Percentiles rank a stretch among this genome's conserved stretches.
Conservation (phyloP, 768 basidiomycete genomes). For the Dictyophora rubrovolvata region DNA sequence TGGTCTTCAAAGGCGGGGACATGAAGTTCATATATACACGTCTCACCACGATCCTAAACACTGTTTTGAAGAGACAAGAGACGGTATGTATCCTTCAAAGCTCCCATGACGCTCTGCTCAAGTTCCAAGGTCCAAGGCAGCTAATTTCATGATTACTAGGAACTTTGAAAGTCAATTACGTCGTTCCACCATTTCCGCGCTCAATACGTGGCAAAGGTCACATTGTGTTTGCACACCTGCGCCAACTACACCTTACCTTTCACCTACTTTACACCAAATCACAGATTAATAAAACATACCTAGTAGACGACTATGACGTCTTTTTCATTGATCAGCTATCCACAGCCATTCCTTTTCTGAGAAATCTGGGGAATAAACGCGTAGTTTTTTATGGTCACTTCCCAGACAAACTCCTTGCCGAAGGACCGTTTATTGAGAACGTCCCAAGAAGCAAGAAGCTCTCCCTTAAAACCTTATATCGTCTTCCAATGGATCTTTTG, state of each 20-base stretch:
- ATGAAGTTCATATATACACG: conserved; percentile 83
- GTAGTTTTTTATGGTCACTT: conserved; percentile 98
- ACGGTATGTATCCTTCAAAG: conserved; percentile 58
- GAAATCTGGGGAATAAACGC: conserved; percentile 53
- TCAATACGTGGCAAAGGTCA: conserved; percentile 71
- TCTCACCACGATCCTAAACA: conserved; percentile 81
- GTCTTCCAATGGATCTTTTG: conserved; percentile 81
- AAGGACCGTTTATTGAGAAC: conserved; percentile 55
- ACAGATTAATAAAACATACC: conserved; percentile 19
- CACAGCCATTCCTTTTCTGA: conserved; percentile 79
- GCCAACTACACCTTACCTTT: conserved; percentile 73
- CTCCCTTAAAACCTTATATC: conserved; percentile 67
- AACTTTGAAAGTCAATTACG: conserved; percentile 63
- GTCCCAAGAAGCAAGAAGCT: conserved; percentile 30
- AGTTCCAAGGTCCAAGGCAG: not conserved
- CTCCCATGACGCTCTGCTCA: too few relatives aligned
- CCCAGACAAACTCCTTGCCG: conserved; percentile 84
- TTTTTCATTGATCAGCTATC: conserved; percentile 95
- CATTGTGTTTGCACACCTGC: conserved; percentile 78
- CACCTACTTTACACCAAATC: conserved; percentile 38
- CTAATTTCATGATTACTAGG: conserved; percentile 34
- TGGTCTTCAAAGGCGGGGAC: conserved; percentile 75
- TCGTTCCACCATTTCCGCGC: conserved; percentile 71
- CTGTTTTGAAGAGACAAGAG: conserved; percentile 88
- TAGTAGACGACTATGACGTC: conserved; percentile 55